Evolutionary conservation across 352 stramenopile genomes (phyloP), one percentile per base, ranked within the genome.

Genomic region (Thraustotheca clavata): DNA sequence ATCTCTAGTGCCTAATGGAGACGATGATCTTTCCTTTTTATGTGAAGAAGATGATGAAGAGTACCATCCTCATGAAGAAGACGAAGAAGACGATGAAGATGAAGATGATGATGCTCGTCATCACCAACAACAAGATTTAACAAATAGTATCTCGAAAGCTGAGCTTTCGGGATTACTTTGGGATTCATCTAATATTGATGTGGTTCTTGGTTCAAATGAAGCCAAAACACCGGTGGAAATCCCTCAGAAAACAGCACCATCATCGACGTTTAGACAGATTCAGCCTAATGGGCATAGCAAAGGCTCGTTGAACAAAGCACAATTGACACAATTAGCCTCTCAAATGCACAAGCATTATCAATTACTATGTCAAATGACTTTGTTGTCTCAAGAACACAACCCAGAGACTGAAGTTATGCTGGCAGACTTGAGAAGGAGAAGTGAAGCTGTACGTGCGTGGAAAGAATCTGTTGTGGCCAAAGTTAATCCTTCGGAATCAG

Each of bases 321-420:
- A 92, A 60, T 90, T 84, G 39, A 82, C 91, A 52, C 82, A 91
- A 62, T 40, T 94, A 36, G 80, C 85, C 0, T 94, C 85, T 3
- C 85, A 94, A 49, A 91, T 94, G 79, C 85, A 94, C 69, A 94
- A 94, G 35, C 85, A 94, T 67, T 73, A 91, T 27, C 85, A 94
- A 67, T 70, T 94, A 5, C 38, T 94, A 50, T 91, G 18, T 80
- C 91, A 68, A 89, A 73, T 27, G 85, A 84, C 61, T 74, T 89
- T 67, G 27, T 88, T 41, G 63, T 55, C 54, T 49, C 71, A 34
- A 5, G 16, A 14, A 49, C 48, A 34, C 60, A 20, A 67, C 11
- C 47, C 57, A 11, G 75, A 88, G 33, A 88, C 76, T 49, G 62
- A 72, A 38, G 59, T 60, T 0, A 91, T 93, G 84, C 72, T 93